Percentiles rank a stretch among this genome's conserved stretches.
Evolutionary conservation across 371 early-diverging fungal genomes (phyloP).

Genomic region (Globomyces sp.): DNA sequence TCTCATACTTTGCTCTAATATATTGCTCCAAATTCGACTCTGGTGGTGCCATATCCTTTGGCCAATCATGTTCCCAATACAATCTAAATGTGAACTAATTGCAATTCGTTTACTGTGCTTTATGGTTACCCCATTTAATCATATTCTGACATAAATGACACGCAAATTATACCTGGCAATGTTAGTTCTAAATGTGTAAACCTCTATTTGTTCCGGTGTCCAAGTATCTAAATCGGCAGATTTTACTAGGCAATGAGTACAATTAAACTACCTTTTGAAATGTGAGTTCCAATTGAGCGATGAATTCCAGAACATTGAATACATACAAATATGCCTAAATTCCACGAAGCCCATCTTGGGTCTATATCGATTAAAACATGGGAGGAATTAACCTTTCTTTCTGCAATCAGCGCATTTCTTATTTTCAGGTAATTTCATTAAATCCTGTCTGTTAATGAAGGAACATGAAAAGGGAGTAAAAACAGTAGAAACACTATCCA

Average conservation of each 20-base stretch:
- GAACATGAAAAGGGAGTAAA: too few relatives aligned
- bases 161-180: background rate
- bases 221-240: conserved; percentile 89
- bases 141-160: conserved; percentile 49
- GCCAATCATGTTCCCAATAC: conserved; percentile 48
- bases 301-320: conserved; percentile 92
- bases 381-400: conserved; percentile 61
- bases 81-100: conserved; percentile 8
- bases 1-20: conserved; percentile 93
- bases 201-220: conserved; percentile 90
- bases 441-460: conserved; percentile 24
- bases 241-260: conserved; percentile 57
- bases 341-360: conserved; percentile 95
- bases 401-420: conserved; percentile 79
- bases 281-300: conserved; percentile 89
- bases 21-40: conserved; percentile 85
- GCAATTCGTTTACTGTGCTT: conserved; percentile 76
- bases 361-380: conserved; percentile 49
- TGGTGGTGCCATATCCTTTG: conserved; percentile 52
- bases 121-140: conserved; percentile 81
- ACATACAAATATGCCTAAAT: conserved; percentile 90
- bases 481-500: too few relatives aligned
- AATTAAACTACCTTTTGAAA: conserved; percentile 71
- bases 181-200: conserved; percentile 22
- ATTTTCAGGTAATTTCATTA: conserved; percentile 70